Base-by-base conservation (phyloP, 2,329 filamentous ascomycete species). In the Penicillium sp. region DNA sequence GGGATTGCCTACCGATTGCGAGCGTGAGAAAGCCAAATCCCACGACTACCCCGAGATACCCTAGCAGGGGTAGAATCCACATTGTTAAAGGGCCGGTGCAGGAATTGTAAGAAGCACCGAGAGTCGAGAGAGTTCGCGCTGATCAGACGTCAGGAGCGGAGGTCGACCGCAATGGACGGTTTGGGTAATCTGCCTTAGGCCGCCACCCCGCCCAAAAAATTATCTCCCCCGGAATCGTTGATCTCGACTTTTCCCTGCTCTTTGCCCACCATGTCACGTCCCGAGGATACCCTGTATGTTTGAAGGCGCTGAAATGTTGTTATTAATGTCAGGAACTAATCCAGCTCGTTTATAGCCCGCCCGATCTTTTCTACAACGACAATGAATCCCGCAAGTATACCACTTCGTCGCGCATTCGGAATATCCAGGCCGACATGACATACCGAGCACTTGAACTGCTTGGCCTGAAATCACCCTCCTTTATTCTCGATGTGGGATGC, bases 341-440 rank as follows among this genome's bases (percentile, higher is more conserved):
- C 9, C 10, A 23, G 22, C 22, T 4, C 27, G 10, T 14, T 20
- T 2, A 32, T 63, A 93, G 87, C 61, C 86, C 89, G 34, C 90
- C 92, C 50, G 92, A 98, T 69, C 83, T 96, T 60, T 93, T 94
- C 73, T 98, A 98, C 76, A 84, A 95, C 73, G 90, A 96, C 70
- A 74, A 75, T 65, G 90, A 95, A 73, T 90, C 92, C 20, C 84
- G 85, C 62, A 96, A 96, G 74, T 98, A 98, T 73, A 96, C 92
- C 6, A 95, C 90, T 3, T 90, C 82, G 48, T 95, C 88, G 3
- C 87, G 92, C 48, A 96, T 98, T 60, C 86, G 92, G 58, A 88
- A 85, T 54, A 95, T 98, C 55, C 92, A 98, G 66, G 84, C 89
- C 0, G 78, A 80, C 46, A 98, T 98, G 92, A 95, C 92, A 17